These are phyloP conservation scores for Lenzites betulinus DNA, from an alignment of 768 basidiomycete species.

Conservation along the genomic window DNA sequence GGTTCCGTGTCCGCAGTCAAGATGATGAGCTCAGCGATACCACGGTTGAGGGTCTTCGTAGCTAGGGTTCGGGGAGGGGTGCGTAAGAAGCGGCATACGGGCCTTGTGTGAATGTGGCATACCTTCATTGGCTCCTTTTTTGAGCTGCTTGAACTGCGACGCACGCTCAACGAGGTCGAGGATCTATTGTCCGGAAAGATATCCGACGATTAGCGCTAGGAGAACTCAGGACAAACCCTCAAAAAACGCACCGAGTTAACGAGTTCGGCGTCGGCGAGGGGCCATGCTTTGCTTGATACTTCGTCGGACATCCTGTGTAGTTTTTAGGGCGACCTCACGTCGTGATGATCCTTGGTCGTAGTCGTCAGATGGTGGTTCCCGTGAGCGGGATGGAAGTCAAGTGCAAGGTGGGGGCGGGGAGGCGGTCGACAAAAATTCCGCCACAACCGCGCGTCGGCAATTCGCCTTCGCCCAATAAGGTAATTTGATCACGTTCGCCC, in stretches of 20 bases:
- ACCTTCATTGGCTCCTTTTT: slow-evolving; percentile 99
- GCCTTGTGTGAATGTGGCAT: slow-evolving; percentile 19
- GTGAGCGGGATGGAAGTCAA: slow-evolving; percentile 22
- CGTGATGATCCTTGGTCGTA: slow-evolving; percentile 82
- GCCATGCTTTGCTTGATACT: slow-evolving; percentile 80
- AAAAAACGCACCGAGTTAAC: slow-evolving; percentile 77
- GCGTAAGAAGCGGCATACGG: neutral
- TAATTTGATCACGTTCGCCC: slow-evolving; percentile 4
- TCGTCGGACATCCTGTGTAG: slow-evolving; percentile 56
- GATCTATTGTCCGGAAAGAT: slow-evolving; percentile 53
- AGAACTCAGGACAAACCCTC: slow-evolving; percentile 2
- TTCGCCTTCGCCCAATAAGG: neutral
- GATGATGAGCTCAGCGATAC: slow-evolving; percentile 97
- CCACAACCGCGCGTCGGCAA: slow-evolving; percentile 13
- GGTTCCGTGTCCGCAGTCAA: slow-evolving; percentile 97
- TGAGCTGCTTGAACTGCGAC: slow-evolving; percentile 95
- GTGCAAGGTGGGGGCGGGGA: slow-evolving; percentile 16
- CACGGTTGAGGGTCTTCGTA: slow-evolving; percentile 97
- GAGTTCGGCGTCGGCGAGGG: slow-evolving; percentile 79
- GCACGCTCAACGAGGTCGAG: slow-evolving; percentile 96
- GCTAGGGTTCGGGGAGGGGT: slow-evolving; percentile 45
- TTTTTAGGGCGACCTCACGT: slow-evolving; percentile 70
- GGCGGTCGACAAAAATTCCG: slow-evolving; percentile 17
- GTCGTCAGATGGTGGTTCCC: slow-evolving; percentile 21
- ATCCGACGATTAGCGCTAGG: neutral